phyloP scores from a whole-genome alignment of 257 asterid genomes.

The Gentiana macrophylla region DNA sequence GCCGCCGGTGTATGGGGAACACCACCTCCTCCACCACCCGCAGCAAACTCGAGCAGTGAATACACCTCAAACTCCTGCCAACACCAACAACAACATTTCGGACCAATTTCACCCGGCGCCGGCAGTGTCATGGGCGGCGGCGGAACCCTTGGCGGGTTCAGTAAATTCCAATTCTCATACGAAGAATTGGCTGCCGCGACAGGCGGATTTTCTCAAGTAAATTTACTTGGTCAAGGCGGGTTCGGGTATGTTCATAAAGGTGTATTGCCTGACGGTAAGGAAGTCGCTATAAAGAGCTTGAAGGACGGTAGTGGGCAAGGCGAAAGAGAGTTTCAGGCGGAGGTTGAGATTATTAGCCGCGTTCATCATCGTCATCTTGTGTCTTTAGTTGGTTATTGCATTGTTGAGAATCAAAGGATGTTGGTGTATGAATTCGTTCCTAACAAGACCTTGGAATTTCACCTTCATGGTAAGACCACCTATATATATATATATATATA shows the following conservation, averaged over 20 bases:
- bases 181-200: constrained; percentile 67
- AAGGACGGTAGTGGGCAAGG: constrained; percentile 93
- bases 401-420: constrained; percentile 53
- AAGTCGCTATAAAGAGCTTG: constrained; percentile 80
- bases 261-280: constrained; percentile 35
- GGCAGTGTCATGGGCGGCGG: not conserved
- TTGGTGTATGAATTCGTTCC: constrained; percentile 80
- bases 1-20: constrained; percentile 15
- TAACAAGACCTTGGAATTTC: constrained; percentile 72
- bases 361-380: constrained; percentile 96
- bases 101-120: constrained; percentile 22
- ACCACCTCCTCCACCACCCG: constrained; percentile 12
- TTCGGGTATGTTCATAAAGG: constrained; percentile 89
- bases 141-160: constrained; percentile 23
- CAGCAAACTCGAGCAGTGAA: constrained; percentile 26
- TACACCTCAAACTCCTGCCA: constrained; percentile 27
- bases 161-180: constrained; percentile 45
- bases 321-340: constrained; percentile 90
- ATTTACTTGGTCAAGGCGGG: constrained; percentile 84
- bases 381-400: constrained; percentile 89
- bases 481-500: not conserved
- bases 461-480: constrained; percentile 52
- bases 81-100: constrained; percentile 17
- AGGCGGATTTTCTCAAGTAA: constrained; percentile 47
- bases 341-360: constrained; percentile 92